phyloP scores from a whole-genome alignment of 495 filamentous ascomycete species.

The Cercophora newfieldiana region DNA sequence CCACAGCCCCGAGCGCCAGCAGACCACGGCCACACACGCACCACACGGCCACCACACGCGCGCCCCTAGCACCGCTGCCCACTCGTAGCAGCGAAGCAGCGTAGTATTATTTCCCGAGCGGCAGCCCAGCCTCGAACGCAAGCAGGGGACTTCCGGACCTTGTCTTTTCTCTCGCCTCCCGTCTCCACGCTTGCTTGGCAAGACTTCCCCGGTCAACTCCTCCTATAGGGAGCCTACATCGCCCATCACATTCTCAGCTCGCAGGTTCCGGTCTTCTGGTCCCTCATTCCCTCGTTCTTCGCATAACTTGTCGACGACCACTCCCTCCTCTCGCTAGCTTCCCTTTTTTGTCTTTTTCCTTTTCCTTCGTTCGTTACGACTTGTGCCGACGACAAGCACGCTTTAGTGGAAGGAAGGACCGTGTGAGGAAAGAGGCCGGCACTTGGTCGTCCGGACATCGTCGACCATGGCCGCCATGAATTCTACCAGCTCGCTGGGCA shows the following conservation, averaged over 20 bases:
- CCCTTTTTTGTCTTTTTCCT: not conserved
- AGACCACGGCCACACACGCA: not conserved
- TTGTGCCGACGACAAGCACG: not conserved
- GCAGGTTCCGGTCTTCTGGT: not conserved
- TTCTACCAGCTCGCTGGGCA: slow-evolving; percentile 29
- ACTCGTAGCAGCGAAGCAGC: not conserved
- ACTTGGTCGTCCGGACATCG: slow-evolving; percentile 15
- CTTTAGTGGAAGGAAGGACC: not conserved
- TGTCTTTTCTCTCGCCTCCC: not conserved
- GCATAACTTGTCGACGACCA: not conserved
- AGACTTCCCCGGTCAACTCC: not conserved
- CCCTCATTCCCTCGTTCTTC: slow-evolving; percentile 8
- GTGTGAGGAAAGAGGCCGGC: not conserved
- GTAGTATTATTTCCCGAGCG: slow-evolving; percentile 8
- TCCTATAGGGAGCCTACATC: slow-evolving; percentile 17
- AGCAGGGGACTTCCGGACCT: slow-evolving; percentile 14
- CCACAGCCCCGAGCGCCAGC: not conserved
- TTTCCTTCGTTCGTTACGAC: not conserved
- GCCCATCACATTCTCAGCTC: slow-evolving; percentile 10
- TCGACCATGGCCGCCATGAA: slow-evolving; percentile 28
- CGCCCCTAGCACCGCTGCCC: not conserved
- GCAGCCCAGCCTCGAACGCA: slow-evolving; percentile 6
- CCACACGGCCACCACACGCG: not conserved
- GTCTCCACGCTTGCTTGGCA: slow-evolving; percentile 14
- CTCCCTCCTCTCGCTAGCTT: not conserved